Evolutionary conservation across 805 yeast species (phyloP), one percentile per base, ranked within the genome.

Genomic region (Starmerella floricola): DNA sequence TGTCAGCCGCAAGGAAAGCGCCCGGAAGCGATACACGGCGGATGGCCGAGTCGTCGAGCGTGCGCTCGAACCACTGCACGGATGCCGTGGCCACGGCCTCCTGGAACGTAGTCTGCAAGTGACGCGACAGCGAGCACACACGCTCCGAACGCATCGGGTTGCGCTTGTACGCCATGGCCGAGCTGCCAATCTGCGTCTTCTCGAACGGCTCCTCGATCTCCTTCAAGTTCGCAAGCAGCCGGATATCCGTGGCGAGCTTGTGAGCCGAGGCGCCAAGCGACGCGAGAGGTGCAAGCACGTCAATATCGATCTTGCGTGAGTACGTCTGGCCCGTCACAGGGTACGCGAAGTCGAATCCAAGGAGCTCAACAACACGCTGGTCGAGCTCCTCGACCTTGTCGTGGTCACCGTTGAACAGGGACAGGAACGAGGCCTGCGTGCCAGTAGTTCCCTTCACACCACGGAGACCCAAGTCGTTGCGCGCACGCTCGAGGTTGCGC

Each of bases 361-460:
- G 71, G 55, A 91, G 73, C 65, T 91, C 85, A 45, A 86, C 93
- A 46, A 91, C 96, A 55, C 85, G 79, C 61, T 81, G 78, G 63
- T 91, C 98, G 57, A 91, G 70, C 43, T 70, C 77, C 67, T 91
- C 98, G 52, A 91, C 98, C 67, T 84, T 86, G 60, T 82, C 95
- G 65, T 88, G 96, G 64, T 91, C 79, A 52, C 97, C 97, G 57
- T 88, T 93, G 78, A 86, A 91, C 55, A 91, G 73, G 16, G 96
- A 74, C 61, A 91, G 69, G 74, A 91, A 91, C 1, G 97, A 88
- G 43, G 83, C 98, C 68, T 91, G 98, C 31, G 98, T 91, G 65
- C 98, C 98, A 37, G 98, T 91, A 47, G 98, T 91, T 61, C 98
- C 98, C 70, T 91, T 91, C 53, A 87, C 97, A 62, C 98, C 98